Conservation (phyloP, 352 stramenopile species). For the Pythium sukuiense region DNA sequence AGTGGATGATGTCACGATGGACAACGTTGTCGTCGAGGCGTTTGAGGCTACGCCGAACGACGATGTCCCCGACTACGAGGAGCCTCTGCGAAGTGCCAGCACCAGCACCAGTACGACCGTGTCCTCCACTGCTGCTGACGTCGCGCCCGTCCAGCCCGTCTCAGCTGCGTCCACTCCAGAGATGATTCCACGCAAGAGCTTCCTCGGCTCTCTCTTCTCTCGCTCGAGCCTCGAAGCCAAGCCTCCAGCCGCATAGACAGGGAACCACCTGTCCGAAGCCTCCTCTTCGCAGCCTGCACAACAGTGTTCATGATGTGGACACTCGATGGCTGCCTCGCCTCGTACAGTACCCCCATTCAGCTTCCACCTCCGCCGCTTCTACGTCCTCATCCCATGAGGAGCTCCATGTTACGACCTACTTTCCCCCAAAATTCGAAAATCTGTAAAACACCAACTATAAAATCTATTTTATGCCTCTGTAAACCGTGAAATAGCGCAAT, state of each 20-base stretch:
- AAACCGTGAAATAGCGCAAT: background rate
- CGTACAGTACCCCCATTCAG: slow-evolving; percentile 18
- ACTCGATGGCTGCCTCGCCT: slow-evolving; percentile 10
- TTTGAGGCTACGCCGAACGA: background rate
- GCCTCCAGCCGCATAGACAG: slow-evolving; percentile 16
- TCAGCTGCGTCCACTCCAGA: background rate
- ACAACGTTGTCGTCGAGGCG: background rate
- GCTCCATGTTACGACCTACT: background rate
- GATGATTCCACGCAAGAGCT: slow-evolving; percentile 23
- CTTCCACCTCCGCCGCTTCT: slow-evolving; percentile 1
- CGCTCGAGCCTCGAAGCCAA: slow-evolving; percentile 27
- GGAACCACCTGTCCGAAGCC: background rate
- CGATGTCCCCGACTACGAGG: slow-evolving; percentile 12
- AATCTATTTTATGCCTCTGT: slow-evolving; percentile 30
- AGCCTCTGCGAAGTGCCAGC: slow-evolving; percentile 14
- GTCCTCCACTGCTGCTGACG: slow-evolving; percentile 14
- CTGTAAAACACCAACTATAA: slow-evolving; percentile 25
- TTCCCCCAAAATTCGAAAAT: slow-evolving; percentile 11
- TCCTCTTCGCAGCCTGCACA: background rate
- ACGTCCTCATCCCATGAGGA: slow-evolving; percentile 6
- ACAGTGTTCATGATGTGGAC: slow-evolving; percentile 20
- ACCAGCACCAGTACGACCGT: slow-evolving; percentile 25
- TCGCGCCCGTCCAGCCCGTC: slow-evolving; percentile 18
- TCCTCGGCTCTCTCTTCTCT: slow-evolving; percentile 29
- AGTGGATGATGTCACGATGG: background rate